Evolutionary conservation across 768 basidiomycete species (phyloP).

Genomic region (Lactarius tabidus): DNA sequence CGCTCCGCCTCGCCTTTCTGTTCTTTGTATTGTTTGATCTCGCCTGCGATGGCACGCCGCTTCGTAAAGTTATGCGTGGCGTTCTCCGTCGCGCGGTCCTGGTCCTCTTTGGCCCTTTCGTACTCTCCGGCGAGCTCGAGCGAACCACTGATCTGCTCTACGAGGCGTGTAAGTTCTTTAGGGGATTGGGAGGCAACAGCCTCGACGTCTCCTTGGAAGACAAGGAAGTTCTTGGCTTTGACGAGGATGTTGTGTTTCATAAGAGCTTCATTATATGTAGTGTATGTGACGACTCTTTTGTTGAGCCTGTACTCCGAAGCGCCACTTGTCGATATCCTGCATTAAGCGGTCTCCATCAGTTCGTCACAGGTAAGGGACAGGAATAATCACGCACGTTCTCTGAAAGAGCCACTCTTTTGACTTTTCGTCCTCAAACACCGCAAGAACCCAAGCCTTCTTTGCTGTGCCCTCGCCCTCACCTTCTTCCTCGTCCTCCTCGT

Average conservation of each 20-base stretch:
- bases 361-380: constrained; percentile 4
- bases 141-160: constrained; percentile 95
- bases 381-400: constrained; percentile 62
- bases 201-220: constrained; percentile 99
- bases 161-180: constrained; percentile 80
- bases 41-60: constrained; percentile 86
- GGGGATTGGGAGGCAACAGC: constrained; percentile 94
- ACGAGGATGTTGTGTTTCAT: constrained; percentile 91
- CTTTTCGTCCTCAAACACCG: constrained; percentile 74
- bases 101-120: constrained; percentile 80
- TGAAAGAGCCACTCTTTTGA: constrained; percentile 88
- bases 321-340: constrained; percentile 82
- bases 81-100: constrained; percentile 89
- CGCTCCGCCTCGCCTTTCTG: constrained; percentile 91
- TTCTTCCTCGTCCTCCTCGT: constrained; percentile 44
- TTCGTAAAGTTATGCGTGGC: constrained; percentile 95
- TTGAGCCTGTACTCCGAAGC: constrained; percentile 91
- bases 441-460: constrained; percentile 93
- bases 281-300: constrained; percentile 73
- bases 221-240: constrained; percentile 98
- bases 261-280: constrained; percentile 84
- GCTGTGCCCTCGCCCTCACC: constrained; percentile 76
- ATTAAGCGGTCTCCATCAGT: neutral
- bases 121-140: constrained; percentile 87
- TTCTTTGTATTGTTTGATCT: constrained; percentile 96